Percentiles rank a stretch among this genome's conserved stretches.
Conservation (phyloP, 1,284 basidiomycete species). For the Puccinia horiana region DNA sequence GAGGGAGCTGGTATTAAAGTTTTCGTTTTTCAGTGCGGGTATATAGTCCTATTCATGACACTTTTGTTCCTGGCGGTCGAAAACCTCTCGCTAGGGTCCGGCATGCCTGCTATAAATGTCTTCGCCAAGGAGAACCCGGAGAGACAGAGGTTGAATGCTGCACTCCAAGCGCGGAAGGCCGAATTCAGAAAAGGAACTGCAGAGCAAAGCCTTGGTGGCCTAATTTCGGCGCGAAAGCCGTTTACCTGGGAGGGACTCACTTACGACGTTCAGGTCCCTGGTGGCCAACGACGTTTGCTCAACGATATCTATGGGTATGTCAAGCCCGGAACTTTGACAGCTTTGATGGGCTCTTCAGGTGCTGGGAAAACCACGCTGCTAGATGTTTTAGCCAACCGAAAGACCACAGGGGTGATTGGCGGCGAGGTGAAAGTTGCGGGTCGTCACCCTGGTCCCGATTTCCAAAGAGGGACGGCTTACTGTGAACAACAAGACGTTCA, state of each 20-base stretch:
- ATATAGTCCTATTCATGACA: conserved; percentile 27
- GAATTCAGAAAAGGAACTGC: conserved; percentile 13
- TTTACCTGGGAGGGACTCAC: conserved; percentile 61
- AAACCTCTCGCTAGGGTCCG: conserved; percentile 28
- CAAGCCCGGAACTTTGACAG: conserved; percentile 62
- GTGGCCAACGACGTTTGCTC: conserved; percentile 60
- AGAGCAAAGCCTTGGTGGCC: conserved; percentile 15
- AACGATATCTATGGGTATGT: conserved; percentile 63
- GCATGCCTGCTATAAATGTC: conserved; percentile 37
- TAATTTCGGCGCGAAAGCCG: conserved; percentile 3
- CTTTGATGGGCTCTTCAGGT: conserved; percentile 58
- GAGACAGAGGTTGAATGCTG: conserved; percentile 64
- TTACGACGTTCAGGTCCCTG: conserved; percentile 61
- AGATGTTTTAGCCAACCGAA: conserved; percentile 64
- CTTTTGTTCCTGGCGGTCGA: conserved; percentile 32
- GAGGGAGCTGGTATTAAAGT: no score
- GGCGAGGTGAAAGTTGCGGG: conserved; percentile 64
- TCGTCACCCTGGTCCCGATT: conserved; percentile 61
- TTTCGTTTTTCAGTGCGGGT: conserved; percentile 21
- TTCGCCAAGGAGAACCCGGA: conserved; percentile 42
- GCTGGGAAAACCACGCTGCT: conserved; percentile 63
- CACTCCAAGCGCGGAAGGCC: conserved; percentile 65
- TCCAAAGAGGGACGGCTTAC: conserved; percentile 63
- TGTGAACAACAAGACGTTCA: conserved; percentile 63
- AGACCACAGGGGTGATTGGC: conserved; percentile 54